Percentiles rank a stretch among this genome's conserved stretches.
These are phyloP conservation scores for Dinochytrium kinnereticum DNA, from an alignment of 371 early-diverging fungal genomes.

Conservation along the genomic window DNA sequence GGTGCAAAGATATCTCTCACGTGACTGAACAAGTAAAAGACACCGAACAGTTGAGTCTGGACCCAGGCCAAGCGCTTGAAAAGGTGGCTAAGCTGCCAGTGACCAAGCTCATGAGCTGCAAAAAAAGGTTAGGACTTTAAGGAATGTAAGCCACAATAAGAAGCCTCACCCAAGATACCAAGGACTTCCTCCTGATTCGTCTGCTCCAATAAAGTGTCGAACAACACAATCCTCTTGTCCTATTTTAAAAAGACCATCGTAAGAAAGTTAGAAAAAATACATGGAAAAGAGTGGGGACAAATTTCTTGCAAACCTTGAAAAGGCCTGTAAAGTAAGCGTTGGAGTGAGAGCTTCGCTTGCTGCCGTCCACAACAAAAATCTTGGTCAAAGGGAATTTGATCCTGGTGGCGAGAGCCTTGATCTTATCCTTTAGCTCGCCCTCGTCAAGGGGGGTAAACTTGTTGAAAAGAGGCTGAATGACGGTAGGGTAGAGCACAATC, in stretches of 20 bases:
- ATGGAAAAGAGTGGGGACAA: too few species aligned
- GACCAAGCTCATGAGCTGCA: conserved; percentile 92
- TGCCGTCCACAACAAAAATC: conserved; percentile 94
- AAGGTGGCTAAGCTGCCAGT: conserved; percentile 93
- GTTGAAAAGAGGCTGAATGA: conserved; percentile 98
- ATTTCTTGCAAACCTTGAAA: conserved; percentile 81
- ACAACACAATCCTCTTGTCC: conserved; percentile 96
- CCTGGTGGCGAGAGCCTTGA: conserved; percentile 84
- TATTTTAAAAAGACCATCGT: background rate
- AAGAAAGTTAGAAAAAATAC: too few species aligned
- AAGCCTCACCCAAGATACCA: conserved; percentile 78
- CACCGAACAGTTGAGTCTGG: conserved; percentile 76
- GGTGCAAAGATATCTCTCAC: conserved; percentile 2
- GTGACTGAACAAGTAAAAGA: conserved; percentile 85
- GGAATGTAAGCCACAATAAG: background rate
- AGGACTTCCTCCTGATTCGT: conserved; percentile 84
- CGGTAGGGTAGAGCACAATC: conserved; percentile 91
- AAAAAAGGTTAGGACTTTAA: background rate
- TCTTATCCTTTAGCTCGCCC: conserved; percentile 82
- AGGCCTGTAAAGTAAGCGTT: conserved; percentile 99
- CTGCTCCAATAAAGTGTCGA: conserved; percentile 93
- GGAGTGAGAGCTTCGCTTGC: conserved; percentile 91
- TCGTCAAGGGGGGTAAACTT: conserved; percentile 90
- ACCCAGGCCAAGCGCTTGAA: conserved; percentile 71
- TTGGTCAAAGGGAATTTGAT: conserved; percentile 94